These are phyloP conservation scores for Aspergillus niger DNA, from an alignment of 2,329 filamentous ascomycete genomes.

Conservation along the genomic window DNA sequence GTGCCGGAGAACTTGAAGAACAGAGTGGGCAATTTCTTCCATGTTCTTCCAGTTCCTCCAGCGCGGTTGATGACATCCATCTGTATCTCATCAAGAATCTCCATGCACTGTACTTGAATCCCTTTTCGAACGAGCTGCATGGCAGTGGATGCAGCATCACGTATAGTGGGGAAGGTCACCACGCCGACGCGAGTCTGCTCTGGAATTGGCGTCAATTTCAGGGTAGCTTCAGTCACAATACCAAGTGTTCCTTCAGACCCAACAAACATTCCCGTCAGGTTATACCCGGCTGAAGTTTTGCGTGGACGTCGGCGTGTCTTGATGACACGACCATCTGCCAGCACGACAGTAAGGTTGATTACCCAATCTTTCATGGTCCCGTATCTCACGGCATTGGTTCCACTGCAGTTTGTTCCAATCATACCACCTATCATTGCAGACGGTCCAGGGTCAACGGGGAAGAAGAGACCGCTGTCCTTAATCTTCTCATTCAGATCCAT, in stretches of 20 bases:
- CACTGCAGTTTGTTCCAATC: constrained; percentile 69
- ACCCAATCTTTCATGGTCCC: constrained; percentile 79
- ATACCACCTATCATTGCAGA: constrained; percentile 60
- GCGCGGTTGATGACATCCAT: constrained; percentile 69
- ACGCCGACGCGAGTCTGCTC: constrained; percentile 66
- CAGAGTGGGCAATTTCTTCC: constrained; percentile 44
- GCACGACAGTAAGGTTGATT: constrained; percentile 68
- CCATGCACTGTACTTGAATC: constrained; percentile 68
- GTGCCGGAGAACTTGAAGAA: constrained; percentile 71
- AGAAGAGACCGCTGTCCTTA: constrained; percentile 76
- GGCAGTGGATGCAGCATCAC: constrained; percentile 65
- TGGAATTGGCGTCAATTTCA: constrained; percentile 68
- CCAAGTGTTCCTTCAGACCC: constrained; percentile 72
- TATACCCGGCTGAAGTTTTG: constrained; percentile 72
- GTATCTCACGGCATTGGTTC: constrained; percentile 64
- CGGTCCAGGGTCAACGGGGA: constrained; percentile 84
- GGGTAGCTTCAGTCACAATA: constrained; percentile 68
- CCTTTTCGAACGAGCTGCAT: constrained; percentile 65
- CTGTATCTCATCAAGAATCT: constrained; percentile 62
- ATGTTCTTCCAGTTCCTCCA: constrained; percentile 57
- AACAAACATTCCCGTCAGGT: constrained; percentile 68
- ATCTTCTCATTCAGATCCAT: constrained; percentile 80
- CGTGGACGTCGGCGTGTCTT: constrained; percentile 68
- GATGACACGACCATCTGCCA: constrained; percentile 68
- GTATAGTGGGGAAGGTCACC: constrained; percentile 60